Base-by-base conservation (phyloP, 345 rosid species). In the Brassica juncea region DNA sequence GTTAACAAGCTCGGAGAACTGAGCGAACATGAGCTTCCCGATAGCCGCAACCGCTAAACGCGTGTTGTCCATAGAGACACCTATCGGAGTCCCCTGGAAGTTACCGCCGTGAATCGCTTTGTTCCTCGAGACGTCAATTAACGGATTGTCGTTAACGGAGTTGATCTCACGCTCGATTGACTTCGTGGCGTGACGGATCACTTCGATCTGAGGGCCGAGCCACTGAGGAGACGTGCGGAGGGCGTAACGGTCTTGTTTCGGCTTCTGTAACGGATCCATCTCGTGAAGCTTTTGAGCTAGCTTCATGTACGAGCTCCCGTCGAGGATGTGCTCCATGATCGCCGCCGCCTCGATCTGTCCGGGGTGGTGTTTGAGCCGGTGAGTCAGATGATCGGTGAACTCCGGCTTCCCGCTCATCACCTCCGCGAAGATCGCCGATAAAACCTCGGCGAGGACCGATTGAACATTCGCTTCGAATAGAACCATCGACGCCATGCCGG, bases 291-390 rank as follows among this genome's bases (percentile, higher is more conserved):
- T 89, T 28, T 86, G 77, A 0, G 96, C 96, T 14, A 76, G 78
- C 71, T 89, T 88, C 70, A 89, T 81, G 58, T 84, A 88, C 5
- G 85, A 80, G 80, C 93, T 89, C 14, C 93, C 94, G 83, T 81
- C 89, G 42, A 91, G 80, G 47, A 91, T 86, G 68, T 89, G 92
- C 57, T 91, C 93, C 94, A 91, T 91, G 1, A 91, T 85, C 10
- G 97, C 93, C 12, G 94, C 94, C 5, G 92, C 92, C 76, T 91
- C 97, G 77, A 91, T 89, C 52, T 91, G 97, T 0, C 94, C 92
- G 0, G 93, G 93, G 61, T 91, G 97, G 76, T 91, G 97, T 81
- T 91, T 91, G 80, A 91, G 54, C 11, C 89, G 82, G 32, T 89
- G 92, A 6, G 94, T 91, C 71, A 91, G 59, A 21, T 89, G 91